Conservation (phyloP, 768 basidiomycete genomes). For the Mycena metata region DNA sequence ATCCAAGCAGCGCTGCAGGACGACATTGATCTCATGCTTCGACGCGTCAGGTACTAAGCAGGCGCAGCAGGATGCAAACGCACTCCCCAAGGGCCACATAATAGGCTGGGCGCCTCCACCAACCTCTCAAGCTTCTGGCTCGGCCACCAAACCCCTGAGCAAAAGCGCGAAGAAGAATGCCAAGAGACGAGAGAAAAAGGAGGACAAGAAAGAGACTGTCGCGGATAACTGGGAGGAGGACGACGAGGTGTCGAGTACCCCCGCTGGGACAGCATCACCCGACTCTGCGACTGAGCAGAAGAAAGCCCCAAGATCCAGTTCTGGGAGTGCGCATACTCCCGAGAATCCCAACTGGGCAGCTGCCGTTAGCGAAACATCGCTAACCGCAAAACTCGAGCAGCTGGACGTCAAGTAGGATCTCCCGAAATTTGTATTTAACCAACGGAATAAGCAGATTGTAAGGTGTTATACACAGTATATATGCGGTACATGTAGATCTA, state of each 20-base stretch:
- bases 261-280: constrained; percentile 24
- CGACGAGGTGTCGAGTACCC: constrained; percentile 56
- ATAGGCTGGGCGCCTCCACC: constrained; percentile 83
- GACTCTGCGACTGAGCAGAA: constrained; percentile 32
- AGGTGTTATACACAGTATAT: constrained; percentile 47
- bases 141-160: constrained; percentile 63
- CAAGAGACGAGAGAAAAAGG: constrained; percentile 81
- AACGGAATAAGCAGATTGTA: constrained; percentile 38
- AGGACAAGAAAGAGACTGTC: constrained; percentile 66
- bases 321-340: constrained; percentile 26
- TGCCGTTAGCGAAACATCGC: constrained; percentile 44
- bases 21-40: constrained; percentile 14
- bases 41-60: constrained; percentile 64
- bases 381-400: constrained; percentile 69
- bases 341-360: constrained; percentile 39
- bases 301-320: constrained; percentile 25
- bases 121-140: constrained; percentile 41
- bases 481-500: constrained; percentile 54
- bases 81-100: constrained; percentile 84
- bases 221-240: constrained; percentile 87
- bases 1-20: not conserved
- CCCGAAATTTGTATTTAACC: constrained; percentile 5
- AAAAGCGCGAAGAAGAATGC: constrained; percentile 89
- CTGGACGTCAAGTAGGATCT: constrained; percentile 64
- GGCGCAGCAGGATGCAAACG: constrained; percentile 73